Evolutionary conservation across 805 yeast genomes (phyloP).

Genomic region (Blastobotrys attinorum): DNA sequence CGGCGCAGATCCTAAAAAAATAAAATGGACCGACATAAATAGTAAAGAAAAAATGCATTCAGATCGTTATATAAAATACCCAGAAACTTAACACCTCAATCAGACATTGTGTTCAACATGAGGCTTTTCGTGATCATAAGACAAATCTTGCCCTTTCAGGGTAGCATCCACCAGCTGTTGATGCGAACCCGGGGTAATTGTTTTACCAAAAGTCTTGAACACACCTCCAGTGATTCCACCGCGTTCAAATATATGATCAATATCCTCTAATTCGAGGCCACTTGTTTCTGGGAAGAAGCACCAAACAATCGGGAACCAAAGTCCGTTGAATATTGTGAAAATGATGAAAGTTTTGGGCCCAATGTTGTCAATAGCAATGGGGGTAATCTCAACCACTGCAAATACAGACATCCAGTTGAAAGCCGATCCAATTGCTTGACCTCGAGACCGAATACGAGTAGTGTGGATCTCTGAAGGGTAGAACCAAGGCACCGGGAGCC

Average conservation of each 20-base stretch:
- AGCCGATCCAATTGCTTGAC: constrained; percentile 50
- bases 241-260: constrained; percentile 52
- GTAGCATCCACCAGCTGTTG: constrained; percentile 35
- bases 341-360: constrained; percentile 29
- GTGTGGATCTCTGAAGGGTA: constrained; percentile 60
- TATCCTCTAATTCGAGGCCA: constrained; percentile 61
- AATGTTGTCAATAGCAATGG: constrained; percentile 48
- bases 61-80: neutral
- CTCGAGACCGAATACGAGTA: constrained; percentile 59
- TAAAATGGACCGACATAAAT: neutral
- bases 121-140: constrained; percentile 25
- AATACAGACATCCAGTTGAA: constrained; percentile 54
- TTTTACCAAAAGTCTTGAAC: constrained; percentile 42
- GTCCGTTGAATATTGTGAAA: constrained; percentile 25
- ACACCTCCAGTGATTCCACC: constrained; percentile 41
- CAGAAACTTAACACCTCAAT: neutral
- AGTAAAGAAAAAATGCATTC: too few species aligned
- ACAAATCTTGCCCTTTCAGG: constrained; percentile 35
- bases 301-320: constrained; percentile 32
- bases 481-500: constrained; percentile 52
- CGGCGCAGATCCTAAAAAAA: neutral
- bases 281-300: constrained; percentile 64
- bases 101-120: neutral
- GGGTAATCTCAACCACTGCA: constrained; percentile 21
- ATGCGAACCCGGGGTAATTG: constrained; percentile 36